Percentiles rank a stretch among this genome's conserved stretches.
phyloP scores from a whole-genome alignment of 805 yeast species.

The Suhomyces sp. region DNA sequence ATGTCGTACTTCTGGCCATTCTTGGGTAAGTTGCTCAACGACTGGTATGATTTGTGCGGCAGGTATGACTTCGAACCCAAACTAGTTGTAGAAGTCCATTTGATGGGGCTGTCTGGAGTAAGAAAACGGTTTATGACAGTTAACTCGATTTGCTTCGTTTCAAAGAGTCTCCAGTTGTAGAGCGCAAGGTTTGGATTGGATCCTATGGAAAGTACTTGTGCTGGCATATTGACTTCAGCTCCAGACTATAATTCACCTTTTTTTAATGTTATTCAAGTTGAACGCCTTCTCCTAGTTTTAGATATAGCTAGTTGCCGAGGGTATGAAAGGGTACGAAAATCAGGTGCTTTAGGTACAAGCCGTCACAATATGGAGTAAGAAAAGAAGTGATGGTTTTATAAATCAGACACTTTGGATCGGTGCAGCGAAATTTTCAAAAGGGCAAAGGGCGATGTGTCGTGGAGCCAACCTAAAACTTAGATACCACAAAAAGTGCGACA shows the following conservation, averaged over 20 bases:
- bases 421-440: neutral
- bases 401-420: neutral
- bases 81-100: constrained; percentile 15
- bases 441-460: neutral
- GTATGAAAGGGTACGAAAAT: neutral
- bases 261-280: neutral
- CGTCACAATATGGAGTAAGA: neutral
- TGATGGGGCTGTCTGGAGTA: constrained; percentile 12
- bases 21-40: constrained; percentile 11
- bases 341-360: neutral
- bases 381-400: neutral
- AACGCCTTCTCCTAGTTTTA: neutral
- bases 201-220: constrained; percentile 40
- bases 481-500: neutral
- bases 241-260: neutral
- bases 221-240: neutral
- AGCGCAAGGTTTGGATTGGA: constrained; percentile 55
- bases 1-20: constrained; percentile 26
- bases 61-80: constrained; percentile 9
- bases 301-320: neutral
- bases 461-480: neutral
- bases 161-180: constrained; percentile 56
- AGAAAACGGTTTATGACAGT: constrained; percentile 35
- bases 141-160: constrained; percentile 36
- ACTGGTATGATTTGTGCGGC: constrained; percentile 14